Conservation (phyloP, 1,284 basidiomycete genomes). For the Athelia sp. region DNA sequence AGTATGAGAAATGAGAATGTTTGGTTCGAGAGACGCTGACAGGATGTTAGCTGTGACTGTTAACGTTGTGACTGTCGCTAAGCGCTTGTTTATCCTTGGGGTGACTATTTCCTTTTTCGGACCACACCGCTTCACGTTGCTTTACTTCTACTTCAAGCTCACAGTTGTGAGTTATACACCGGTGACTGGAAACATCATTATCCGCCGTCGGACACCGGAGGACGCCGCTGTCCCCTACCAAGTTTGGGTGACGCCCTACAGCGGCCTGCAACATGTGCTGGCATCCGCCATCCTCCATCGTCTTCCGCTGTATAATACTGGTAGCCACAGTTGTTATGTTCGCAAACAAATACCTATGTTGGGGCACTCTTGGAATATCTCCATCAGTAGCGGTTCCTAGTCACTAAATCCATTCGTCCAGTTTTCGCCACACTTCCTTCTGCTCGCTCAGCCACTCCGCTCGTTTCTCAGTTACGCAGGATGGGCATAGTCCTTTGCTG, state of each 20-base stretch:
- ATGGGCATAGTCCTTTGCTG: constrained; percentile 47
- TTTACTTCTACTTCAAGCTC: too few species aligned
- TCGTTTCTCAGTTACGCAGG: constrained; percentile 53
- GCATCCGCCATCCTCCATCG: neutral
- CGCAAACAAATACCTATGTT: too few species aligned
- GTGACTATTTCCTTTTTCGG: too few species aligned
- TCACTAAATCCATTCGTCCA: constrained; percentile 50
- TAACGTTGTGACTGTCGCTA: too few species aligned
- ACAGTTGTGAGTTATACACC: neutral
- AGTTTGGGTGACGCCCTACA: neutral
- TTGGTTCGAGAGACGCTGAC: too few species aligned
- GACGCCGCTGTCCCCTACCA: neutral
- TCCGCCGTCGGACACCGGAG: neutral
- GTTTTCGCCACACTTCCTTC: constrained; percentile 48
- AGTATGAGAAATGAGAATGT: too few species aligned
- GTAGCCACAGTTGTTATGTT: too few species aligned
- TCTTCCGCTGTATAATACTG: neutral
- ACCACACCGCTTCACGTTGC: too few species aligned
- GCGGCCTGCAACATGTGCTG: neutral
- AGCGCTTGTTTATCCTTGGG: too few species aligned
- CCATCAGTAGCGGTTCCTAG: neutral
- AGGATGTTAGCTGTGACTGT: too few species aligned
- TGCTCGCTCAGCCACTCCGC: constrained; percentile 66
- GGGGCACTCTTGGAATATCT: too few species aligned
- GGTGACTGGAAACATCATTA: neutral